Conservation (phyloP, 225 moss, liverwort and hornwort genomes). For the Pleurozium schreberi region DNA sequence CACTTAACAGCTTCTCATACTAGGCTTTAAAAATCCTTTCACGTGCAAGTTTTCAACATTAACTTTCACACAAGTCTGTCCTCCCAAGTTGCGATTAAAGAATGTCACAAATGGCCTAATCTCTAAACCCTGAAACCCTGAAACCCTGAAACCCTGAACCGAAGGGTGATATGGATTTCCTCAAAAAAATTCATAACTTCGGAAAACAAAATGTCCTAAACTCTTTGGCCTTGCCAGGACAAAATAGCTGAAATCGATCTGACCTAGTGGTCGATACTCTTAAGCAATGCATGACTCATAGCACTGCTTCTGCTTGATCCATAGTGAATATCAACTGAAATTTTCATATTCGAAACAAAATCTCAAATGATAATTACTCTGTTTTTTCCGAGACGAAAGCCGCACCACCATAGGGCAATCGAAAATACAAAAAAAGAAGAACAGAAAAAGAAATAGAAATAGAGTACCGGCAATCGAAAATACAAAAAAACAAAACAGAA, state of each 20-base stretch:
- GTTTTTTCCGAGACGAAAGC: background rate
- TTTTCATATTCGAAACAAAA: background rate
- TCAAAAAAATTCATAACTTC: background rate
- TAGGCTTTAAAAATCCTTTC: background rate
- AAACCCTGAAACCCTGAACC: background rate
- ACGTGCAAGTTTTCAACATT: background rate
- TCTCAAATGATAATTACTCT: background rate
- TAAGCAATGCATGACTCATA: background rate
- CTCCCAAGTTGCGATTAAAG: background rate
- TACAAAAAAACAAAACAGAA: background rate
- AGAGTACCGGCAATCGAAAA: conserved; percentile 33
- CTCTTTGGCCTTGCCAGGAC: background rate
- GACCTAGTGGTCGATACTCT: background rate
- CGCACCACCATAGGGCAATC: background rate
- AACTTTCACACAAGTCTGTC: background rate
- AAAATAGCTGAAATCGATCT: background rate
- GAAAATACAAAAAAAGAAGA: background rate
- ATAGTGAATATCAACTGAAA: background rate
- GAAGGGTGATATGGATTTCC: background rate
- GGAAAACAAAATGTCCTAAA: background rate
- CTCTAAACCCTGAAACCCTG: background rate
- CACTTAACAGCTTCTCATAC: background rate
- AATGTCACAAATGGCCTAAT: background rate
- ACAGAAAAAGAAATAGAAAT: background rate
- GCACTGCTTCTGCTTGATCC: background rate